phyloP scores from a whole-genome alignment of 2,329 filamentous ascomycete genomes.

The Orbilia brochopaga region DNA sequence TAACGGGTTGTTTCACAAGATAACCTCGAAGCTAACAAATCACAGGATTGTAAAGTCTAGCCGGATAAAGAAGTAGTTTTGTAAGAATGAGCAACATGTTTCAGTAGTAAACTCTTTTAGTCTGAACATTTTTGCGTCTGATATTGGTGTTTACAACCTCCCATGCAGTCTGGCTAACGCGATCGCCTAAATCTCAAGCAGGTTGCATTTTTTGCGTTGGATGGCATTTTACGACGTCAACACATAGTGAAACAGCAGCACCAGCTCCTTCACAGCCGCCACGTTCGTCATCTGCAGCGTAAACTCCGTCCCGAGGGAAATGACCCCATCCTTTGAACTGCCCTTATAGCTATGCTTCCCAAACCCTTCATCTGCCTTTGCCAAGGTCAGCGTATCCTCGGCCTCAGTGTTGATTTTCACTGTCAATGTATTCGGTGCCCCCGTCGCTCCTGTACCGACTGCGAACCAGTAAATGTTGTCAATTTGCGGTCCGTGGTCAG shows the following conservation, averaged over 20 bases:
- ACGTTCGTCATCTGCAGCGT: not conserved
- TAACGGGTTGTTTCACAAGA: too few species aligned
- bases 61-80: too few species aligned
- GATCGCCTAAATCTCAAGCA: not conserved
- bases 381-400: not conserved
- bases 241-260: not conserved
- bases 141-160: too few species aligned
- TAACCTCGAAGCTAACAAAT: too few species aligned
- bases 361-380: not conserved
- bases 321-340: not conserved
- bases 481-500: constrained; percentile 1
- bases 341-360: not conserved
- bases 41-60: too few species aligned
- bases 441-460: not conserved
- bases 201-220: too few species aligned
- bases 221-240: not conserved
- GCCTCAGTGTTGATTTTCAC: not conserved
- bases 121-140: too few species aligned
- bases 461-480: constrained; percentile 5
- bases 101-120: too few species aligned
- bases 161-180: too few species aligned
- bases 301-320: not conserved
- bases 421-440: not conserved
- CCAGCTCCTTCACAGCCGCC: constrained; percentile 2
- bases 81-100: too few species aligned